These are phyloP conservation scores for Penicillium egyptiacum DNA, from an alignment of 495 filamentous ascomycete species.

Conservation along the genomic window DNA sequence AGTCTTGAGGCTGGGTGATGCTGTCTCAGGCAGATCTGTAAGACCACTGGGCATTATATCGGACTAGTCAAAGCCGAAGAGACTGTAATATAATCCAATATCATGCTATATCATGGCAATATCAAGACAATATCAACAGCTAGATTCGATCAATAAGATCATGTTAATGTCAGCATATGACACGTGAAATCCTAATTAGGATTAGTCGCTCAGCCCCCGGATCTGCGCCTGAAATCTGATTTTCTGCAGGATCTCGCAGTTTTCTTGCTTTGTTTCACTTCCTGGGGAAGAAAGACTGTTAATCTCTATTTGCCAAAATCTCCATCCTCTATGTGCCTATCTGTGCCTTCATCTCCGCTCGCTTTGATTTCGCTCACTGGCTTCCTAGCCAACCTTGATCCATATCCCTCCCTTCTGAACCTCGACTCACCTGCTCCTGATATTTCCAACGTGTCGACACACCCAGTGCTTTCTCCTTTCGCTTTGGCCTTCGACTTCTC, in stretches of 20 bases:
- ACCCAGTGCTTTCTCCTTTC: conserved; percentile 10
- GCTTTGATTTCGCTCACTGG: conserved; percentile 37
- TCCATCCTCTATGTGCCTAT: conserved; percentile 42
- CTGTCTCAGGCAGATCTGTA: neutral
- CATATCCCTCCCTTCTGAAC: conserved; percentile 16
- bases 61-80: neutral
- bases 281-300: conserved; percentile 12
- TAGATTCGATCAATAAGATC: conserved; percentile 9
- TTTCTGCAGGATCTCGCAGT: conserved; percentile 15
- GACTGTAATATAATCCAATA: neutral
- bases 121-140: conserved; percentile 3
- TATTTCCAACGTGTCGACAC: conserved; percentile 14
- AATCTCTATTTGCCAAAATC: neutral
- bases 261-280: conserved; percentile 15
- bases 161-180: conserved; percentile 16
- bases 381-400: conserved; percentile 26
- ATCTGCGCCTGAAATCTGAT: conserved; percentile 29
- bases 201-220: conserved; percentile 26
- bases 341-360: conserved; percentile 38
- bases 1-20: neutral
- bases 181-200: conserved; percentile 28
- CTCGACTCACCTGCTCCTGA: conserved; percentile 15
- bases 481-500: conserved; percentile 29
- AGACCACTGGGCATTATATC: neutral
- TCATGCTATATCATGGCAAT: neutral